Evolutionary conservation across 805 yeast genomes (phyloP), one percentile per base, ranked within the genome.

Genomic region (Teunomyces panamensis): DNA sequence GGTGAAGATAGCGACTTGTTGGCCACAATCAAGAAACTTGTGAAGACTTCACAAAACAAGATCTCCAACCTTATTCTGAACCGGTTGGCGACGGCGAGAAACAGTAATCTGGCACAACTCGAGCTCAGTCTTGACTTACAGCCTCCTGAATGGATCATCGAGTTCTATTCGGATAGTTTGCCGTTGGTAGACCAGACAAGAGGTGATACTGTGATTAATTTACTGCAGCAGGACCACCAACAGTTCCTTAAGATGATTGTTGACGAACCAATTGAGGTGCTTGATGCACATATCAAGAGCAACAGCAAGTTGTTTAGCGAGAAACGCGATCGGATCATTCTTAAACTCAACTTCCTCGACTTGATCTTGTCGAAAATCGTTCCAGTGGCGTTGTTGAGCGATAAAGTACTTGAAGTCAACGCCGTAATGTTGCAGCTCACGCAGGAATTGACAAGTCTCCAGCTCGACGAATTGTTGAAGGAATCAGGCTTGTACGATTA

Each of bases 131-230:
- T 75, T 27, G 88, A 88, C 50, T 68, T 87, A 17, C 79, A 84
- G 50, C 83, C 96, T 4, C 96, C 97, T 0, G 95, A 87, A 50
- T 91, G 95, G 90, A 67, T 87, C 17, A 70, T 78, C 43, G 84
- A 80, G n/a, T 82, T 84, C 54, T 75, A 85, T 42, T 69, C 80
- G 0, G 85, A 81, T 11, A 69, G 86, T 27, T 71, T 84, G 48
- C 80, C 81, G 1, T 64, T 88, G 1, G 75, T 86, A 51, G 82
- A 80, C 50, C 69, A 61, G 48, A 50, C 53, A 48, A 55, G 57
- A 27, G 56, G 70, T 7, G 62, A 62, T 5, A 68, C 76, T 2
- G 59, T 83, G 7, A 58, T 85, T 53, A 70, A 70, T 24, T 59
- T 81, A 30, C 54, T 68, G 4, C 58, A 57, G 1, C 67, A 65